A percentile compares a stretch with the other conserved stretches of the same genome.
Conservation (phyloP, 495 filamentous ascomycete genomes). For the Saxophila tyrrhenica region DNA sequence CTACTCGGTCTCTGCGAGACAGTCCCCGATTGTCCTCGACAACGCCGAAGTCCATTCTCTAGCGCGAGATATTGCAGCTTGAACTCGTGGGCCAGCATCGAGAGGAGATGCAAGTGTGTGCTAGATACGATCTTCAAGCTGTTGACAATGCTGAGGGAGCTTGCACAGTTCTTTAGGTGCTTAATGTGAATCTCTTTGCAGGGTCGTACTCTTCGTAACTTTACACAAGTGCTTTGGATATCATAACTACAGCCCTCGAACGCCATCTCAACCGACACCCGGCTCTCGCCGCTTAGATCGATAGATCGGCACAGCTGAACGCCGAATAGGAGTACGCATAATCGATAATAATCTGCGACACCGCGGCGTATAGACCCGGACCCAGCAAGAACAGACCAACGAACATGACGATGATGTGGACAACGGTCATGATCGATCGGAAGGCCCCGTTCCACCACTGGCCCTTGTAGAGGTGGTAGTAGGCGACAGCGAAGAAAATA, state of each 20-base stretch:
- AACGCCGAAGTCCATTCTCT: conserved; percentile 7
- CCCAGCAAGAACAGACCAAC: conserved; percentile 64
- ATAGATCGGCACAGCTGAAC: conserved; percentile 7
- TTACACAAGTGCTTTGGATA: not conserved
- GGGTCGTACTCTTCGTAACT: not conserved
- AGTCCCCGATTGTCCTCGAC: not conserved
- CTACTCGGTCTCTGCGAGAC: not conserved
- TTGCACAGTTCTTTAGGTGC: conserved; percentile 25
- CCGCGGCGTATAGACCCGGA: conserved; percentile 56
- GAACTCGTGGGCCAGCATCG: conserved; percentile 7
- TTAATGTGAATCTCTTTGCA: conserved; percentile 8
- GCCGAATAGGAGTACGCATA: not conserved
- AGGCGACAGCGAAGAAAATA: conserved; percentile 84
- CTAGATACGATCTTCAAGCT: conserved; percentile 34
- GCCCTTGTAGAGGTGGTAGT: conserved; percentile 46
- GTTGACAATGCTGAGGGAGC: conserved; percentile 36
- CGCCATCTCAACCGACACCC: not conserved
- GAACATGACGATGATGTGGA: conserved; percentile 59
- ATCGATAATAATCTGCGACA: conserved; percentile 8
- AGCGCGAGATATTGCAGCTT: not conserved
- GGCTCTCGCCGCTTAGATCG: conserved; percentile 4
- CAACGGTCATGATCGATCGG: conserved; percentile 16
- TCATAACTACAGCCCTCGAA: not conserved
- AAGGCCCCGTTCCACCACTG: conserved; percentile 47
- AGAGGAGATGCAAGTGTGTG: conserved; percentile 36